phyloP scores from a whole-genome alignment of 305 asterid genomes.

The Fraxinus platypoda region DNA sequence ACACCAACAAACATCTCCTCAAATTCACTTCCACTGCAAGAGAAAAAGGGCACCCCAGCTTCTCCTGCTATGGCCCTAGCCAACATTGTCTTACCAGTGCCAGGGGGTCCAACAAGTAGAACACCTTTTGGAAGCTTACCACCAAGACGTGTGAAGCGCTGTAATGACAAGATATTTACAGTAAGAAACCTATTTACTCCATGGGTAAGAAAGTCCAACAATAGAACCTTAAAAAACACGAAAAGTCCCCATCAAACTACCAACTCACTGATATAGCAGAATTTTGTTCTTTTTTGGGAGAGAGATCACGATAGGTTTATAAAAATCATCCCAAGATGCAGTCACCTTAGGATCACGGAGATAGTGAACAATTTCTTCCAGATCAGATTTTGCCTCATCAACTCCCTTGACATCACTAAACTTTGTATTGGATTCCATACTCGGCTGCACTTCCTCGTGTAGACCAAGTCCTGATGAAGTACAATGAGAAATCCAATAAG shows the following conservation, averaged over 20 bases:
- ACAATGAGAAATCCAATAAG: conserved; percentile 15
- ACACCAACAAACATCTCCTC: conserved; percentile 97
- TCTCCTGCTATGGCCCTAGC: conserved; percentile 97
- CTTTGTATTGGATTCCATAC: conserved; percentile 72
- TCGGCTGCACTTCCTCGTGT: conserved; percentile 77
- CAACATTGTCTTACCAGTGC: conserved; percentile 96
- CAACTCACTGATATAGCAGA: neutral
- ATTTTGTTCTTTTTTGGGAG: neutral
- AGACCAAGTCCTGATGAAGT: conserved; percentile 64
- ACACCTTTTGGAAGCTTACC: conserved; percentile 96
- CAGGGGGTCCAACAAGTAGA: conserved; percentile 94
- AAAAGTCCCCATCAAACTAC: neutral
- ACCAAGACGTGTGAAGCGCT: conserved; percentile 91
- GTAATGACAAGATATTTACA: conserved; percentile 27
- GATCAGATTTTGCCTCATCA: conserved; percentile 85
- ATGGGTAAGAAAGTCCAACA: neutral
- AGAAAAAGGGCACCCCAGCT: conserved; percentile 90
- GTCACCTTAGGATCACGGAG: conserved; percentile 93
- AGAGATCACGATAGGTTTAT: neutral
- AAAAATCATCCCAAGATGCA: conserved; percentile 6
- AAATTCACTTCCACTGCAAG: conserved; percentile 92
- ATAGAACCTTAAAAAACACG: neutral
- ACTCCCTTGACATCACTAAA: conserved; percentile 86
- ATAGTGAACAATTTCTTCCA: conserved; percentile 90
- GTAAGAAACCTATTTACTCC: conserved; percentile 19